A percentile compares a stretch with the other conserved stretches of the same genome.
phyloP scores from a whole-genome alignment of 345 rosid genomes.

The Gossypioides kirkii region DNA sequence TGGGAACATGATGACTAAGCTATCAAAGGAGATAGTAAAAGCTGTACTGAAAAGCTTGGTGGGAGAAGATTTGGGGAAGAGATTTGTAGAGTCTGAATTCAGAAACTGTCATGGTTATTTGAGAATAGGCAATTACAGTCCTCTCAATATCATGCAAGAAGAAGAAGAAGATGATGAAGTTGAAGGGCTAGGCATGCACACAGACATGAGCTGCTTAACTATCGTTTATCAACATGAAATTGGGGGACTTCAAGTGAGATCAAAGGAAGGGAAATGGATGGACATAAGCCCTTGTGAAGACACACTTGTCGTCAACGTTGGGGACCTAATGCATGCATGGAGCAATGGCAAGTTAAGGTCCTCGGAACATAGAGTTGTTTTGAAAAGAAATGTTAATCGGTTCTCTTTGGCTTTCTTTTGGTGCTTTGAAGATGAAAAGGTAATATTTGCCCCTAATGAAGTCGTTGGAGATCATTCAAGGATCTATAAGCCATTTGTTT shows the following conservation, averaged over 20 bases:
- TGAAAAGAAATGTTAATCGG: slow-evolving; percentile 22
- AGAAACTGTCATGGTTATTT: slow-evolving; percentile 37
- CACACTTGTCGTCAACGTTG: slow-evolving; percentile 37
- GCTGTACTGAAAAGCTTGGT: slow-evolving; percentile 28
- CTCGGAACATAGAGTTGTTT: slow-evolving; percentile 35
- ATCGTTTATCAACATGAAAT: slow-evolving; percentile 34
- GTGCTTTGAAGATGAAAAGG: slow-evolving; percentile 38
- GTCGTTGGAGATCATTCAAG: slow-evolving; percentile 24
- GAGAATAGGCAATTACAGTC: slow-evolving; percentile 32
- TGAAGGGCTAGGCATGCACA: slow-evolving; percentile 45
- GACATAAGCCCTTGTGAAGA: slow-evolving; percentile 33
- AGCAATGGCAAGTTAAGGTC: slow-evolving; percentile 36
- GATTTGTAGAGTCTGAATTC: slow-evolving; percentile 26
- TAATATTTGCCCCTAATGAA: slow-evolving; percentile 31
- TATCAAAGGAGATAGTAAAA: slow-evolving; percentile 27
- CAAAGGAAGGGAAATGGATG: slow-evolving; percentile 41
- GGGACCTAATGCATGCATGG: slow-evolving; percentile 45
- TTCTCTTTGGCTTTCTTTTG: slow-evolving; percentile 40
- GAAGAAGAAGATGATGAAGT: slow-evolving; percentile 19
- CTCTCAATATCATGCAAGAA: slow-evolving; percentile 20
- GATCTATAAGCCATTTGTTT: slow-evolving; percentile 32
- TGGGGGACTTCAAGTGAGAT: slow-evolving; percentile 39
- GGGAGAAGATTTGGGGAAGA: slow-evolving; percentile 24
- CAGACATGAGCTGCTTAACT: slow-evolving; percentile 44
- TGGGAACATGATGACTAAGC: slow-evolving; percentile 30